Percentiles rank a stretch among this genome's conserved stretches.
phyloP scores from a whole-genome alignment of 2,329 filamentous ascomycete genomes.

The Pseudogymnoascus verrucosus region DNA sequence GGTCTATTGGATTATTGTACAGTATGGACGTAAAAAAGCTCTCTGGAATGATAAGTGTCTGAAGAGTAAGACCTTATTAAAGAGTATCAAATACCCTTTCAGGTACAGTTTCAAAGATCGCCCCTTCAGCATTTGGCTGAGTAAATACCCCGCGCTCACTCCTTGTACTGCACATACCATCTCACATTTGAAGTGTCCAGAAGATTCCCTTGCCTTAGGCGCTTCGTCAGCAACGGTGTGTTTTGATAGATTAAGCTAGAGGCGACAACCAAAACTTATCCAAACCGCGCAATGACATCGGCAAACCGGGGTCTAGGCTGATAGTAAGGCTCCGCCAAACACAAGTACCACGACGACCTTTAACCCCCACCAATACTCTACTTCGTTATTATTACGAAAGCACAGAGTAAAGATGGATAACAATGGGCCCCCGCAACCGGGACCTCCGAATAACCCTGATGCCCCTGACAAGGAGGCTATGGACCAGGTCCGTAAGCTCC shows the following conservation, averaged over 20 bases:
- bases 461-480: conserved; percentile 52
- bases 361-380: neutral
- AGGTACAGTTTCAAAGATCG: neutral
- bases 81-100: neutral
- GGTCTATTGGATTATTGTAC: neutral
- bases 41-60: neutral
- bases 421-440: neutral
- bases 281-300: conserved; percentile 5
- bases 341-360: neutral
- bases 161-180: neutral
- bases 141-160: conserved; percentile 4
- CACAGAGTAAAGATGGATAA: conserved; percentile 4
- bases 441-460: conserved; percentile 28
- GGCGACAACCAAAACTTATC: conserved; percentile 3
- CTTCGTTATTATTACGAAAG: neutral
- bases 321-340: conserved; percentile 1
- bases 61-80: neutral
- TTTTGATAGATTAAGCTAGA: conserved; percentile 5
- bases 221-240: conserved; percentile 4
- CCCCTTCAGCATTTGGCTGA: neutral
- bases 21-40: neutral
- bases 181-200: neutral
- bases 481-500: conserved; percentile 39
- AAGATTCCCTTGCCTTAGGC: neutral
- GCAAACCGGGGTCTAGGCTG: conserved; percentile 5